A percentile compares a stretch with the other conserved stretches of the same genome.
These are phyloP conservation scores for Porpolomopsis calyptriformis DNA, from an alignment of 768 basidiomycete species.

Conservation along the genomic window DNA sequence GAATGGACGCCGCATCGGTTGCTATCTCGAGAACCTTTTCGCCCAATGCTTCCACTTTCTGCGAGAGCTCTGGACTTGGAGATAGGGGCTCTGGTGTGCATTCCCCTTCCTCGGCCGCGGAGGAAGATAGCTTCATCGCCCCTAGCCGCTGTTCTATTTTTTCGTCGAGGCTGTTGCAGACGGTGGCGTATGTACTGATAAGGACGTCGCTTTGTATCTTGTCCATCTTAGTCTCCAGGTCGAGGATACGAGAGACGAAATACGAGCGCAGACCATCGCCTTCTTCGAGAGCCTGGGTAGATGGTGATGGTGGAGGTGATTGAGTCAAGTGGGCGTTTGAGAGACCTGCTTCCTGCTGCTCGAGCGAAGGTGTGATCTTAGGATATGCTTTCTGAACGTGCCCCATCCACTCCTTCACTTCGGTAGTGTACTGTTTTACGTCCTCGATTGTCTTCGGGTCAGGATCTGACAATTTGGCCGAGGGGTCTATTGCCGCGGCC, in stretches of 20 bases:
- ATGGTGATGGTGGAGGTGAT: background rate
- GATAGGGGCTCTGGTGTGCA: background rate
- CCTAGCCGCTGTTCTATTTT: background rate
- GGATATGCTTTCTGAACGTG: background rate
- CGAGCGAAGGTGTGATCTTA: background rate
- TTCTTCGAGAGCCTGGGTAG: background rate
- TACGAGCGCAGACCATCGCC: background rate
- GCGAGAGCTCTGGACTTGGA: background rate
- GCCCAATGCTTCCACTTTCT: background rate
- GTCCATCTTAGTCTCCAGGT: background rate
- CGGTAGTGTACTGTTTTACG: background rate
- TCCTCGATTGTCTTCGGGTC: background rate
- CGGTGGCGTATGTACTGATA: background rate
- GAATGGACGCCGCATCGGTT: background rate
- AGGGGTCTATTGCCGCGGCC: background rate
- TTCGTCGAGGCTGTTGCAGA: background rate
- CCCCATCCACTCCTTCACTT: background rate
- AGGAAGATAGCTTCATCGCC: background rate
- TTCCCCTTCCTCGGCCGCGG: constrained; percentile 1
- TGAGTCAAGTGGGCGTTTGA: background rate
- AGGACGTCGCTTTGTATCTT: background rate
- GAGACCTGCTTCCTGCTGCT: background rate
- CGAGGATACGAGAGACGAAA: background rate
- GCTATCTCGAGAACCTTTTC: background rate
- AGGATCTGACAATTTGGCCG: background rate